Percentiles rank a stretch among this genome's conserved stretches.
Conservation (phyloP, 2,329 filamentous ascomycete genomes). For the Aspergillus aculeatinus region DNA sequence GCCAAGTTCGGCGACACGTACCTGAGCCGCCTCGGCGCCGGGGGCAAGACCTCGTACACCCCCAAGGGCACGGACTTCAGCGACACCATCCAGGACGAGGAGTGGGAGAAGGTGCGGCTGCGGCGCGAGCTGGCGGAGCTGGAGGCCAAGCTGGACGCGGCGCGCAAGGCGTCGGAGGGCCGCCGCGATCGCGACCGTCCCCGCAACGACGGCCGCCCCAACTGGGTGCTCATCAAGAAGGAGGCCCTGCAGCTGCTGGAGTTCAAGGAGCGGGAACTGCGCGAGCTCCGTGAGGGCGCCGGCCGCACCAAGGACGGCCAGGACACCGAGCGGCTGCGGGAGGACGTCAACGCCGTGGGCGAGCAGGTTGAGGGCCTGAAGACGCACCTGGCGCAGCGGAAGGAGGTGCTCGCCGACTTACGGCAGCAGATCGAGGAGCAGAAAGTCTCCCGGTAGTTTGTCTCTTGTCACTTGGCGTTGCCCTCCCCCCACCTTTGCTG, state of each 20-base stretch:
- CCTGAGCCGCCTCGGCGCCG: slow-evolving; percentile 78
- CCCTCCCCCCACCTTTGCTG: no score
- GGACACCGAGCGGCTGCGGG: slow-evolving; percentile 71
- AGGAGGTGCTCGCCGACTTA: slow-evolving; percentile 73
- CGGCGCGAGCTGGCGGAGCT: slow-evolving; percentile 90
- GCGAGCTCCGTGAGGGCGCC: slow-evolving; percentile 67
- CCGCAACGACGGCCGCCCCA: slow-evolving; percentile 68
- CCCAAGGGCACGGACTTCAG: slow-evolving; percentile 88
- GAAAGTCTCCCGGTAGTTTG: slow-evolving; percentile 56
- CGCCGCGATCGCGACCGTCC: slow-evolving; percentile 53
- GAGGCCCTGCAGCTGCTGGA: slow-evolving; percentile 93
- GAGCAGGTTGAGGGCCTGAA: slow-evolving; percentile 94
- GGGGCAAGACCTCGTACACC: slow-evolving; percentile 73
- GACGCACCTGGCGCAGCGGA: slow-evolving; percentile 72
- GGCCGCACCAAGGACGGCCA: slow-evolving; percentile 62
- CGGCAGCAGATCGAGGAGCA: slow-evolving; percentile 83
- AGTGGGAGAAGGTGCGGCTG: slow-evolving; percentile 95
- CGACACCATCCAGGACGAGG: slow-evolving; percentile 76
- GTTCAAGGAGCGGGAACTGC: slow-evolving; percentile 78
- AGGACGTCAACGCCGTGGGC: slow-evolving; percentile 85
- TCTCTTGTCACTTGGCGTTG: slow-evolving; percentile 1
- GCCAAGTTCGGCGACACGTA: slow-evolving; percentile 98
- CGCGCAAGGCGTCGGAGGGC: slow-evolving; percentile 71
- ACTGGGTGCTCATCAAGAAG: slow-evolving; percentile 87
- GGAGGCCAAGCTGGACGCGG: slow-evolving; percentile 80